Evolutionary conservation across 208 protist genomes (phyloP).

Genomic region (Leptomonas seymouri): DNA sequence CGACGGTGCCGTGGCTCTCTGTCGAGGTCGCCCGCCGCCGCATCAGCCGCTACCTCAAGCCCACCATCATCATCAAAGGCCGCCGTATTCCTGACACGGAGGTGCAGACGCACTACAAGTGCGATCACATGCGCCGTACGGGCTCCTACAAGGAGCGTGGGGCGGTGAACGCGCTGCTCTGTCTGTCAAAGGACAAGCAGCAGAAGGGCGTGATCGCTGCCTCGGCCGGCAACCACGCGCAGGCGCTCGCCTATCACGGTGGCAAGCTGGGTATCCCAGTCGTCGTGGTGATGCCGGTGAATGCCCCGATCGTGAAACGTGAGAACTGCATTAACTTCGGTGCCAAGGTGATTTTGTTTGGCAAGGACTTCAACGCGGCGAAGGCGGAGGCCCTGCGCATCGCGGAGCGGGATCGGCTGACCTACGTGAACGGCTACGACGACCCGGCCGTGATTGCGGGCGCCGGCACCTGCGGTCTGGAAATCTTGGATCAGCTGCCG

Average conservation of each 20-base stretch:
- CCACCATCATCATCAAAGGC: slow-evolving; percentile 43
- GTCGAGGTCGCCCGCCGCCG: slow-evolving; percentile 51
- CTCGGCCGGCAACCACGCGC: slow-evolving; percentile 90
- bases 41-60: slow-evolving; percentile 41
- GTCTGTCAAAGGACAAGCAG: slow-evolving; percentile 61
- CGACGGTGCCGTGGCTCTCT: slow-evolving; percentile 43
- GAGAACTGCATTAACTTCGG: slow-evolving; percentile 71
- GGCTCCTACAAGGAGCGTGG: slow-evolving; percentile 93
- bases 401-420: slow-evolving; percentile 37
- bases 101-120: slow-evolving; percentile 63
- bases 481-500: slow-evolving; percentile 88
- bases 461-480: slow-evolving; percentile 86
- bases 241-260: slow-evolving; percentile 91
- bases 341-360: slow-evolving; percentile 72
- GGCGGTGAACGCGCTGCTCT: slow-evolving; percentile 84
- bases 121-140: slow-evolving; percentile 71
- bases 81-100: slow-evolving; percentile 37
- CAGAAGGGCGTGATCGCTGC: slow-evolving; percentile 84
- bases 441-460: slow-evolving; percentile 85
- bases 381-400: slow-evolving; percentile 59
- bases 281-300: slow-evolving; percentile 91
- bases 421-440: slow-evolving; percentile 93
- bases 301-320: slow-evolving; percentile 88
- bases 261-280: slow-evolving; percentile 77
- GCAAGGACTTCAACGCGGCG: slow-evolving; percentile 78